Evolutionary conservation across 1,284 basidiomycete species (phyloP).

Genomic region (Ganoderma meredithae): DNA sequence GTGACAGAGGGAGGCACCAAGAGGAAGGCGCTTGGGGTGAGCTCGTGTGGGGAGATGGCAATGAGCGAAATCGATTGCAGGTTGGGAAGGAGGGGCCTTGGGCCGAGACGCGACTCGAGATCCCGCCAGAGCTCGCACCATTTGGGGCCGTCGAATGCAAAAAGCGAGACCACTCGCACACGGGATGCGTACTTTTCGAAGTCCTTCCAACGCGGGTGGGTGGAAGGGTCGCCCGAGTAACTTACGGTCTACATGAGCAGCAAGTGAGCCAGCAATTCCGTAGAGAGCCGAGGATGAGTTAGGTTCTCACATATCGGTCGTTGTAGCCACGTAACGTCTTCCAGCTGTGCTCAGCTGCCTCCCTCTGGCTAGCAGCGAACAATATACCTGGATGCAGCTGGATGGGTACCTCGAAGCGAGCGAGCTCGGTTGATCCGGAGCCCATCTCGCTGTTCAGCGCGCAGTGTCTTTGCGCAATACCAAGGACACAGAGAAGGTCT

Average conservation of each 20-base stretch:
- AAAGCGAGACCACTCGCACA: background rate
- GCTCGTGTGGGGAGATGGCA: background rate
- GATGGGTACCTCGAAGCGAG: background rate
- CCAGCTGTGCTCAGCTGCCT: no score
- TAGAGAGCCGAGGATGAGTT: no score
- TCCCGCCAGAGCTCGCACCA: background rate
- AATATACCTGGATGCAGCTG: no score
- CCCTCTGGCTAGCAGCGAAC: no score
- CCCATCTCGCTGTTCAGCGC: background rate
- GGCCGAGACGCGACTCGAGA: background rate
- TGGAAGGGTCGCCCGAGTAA: no score
- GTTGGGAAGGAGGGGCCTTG: background rate
- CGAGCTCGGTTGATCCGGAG: background rate
- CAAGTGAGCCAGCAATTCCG: no score
- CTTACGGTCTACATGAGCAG: no score
- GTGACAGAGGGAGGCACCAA: background rate
- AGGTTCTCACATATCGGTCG: no score
- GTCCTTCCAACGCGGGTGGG: no score
- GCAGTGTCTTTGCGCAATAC: background rate
- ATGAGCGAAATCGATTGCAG: background rate
- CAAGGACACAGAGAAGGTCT: background rate
- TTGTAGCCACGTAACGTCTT: no score
- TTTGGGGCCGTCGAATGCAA: background rate
- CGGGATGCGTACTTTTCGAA: no score
- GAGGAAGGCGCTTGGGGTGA: background rate